Percentiles rank a stretch among this genome's conserved stretches.
phyloP scores from a whole-genome alignment of 176 grass and related monocot species.

The Carex myosuroides region DNA sequence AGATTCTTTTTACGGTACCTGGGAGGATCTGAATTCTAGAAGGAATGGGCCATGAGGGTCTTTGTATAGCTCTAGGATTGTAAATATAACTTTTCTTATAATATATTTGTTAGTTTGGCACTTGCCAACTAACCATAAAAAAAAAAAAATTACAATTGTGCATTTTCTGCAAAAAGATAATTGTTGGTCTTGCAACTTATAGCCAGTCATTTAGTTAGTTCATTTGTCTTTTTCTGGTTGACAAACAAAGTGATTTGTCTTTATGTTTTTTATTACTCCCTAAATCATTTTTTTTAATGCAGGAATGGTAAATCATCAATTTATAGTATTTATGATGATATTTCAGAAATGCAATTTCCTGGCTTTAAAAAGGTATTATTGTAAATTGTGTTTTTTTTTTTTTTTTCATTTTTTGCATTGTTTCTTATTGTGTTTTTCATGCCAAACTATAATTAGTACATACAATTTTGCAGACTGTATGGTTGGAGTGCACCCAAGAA shows the following conservation, averaged over 20 bases:
- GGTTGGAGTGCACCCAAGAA: constrained; percentile 77
- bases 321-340: constrained; percentile 65
- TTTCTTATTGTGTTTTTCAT: neutral
- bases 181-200: neutral
- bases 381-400: neutral
- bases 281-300: constrained; percentile 11
- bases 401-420: neutral
- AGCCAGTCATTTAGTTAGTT: neutral
- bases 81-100: no score
- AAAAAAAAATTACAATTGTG: neutral
- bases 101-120: no score
- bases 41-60: no score
- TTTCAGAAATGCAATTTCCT: constrained; percentile 71
- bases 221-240: neutral
- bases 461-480: constrained; percentile 53
- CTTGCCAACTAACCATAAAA: no score
- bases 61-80: no score
- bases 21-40: no score
- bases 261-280: neutral
- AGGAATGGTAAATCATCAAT: constrained; percentile 56
- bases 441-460: neutral
- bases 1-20: no score
- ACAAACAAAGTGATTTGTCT: neutral
- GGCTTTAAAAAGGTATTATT: constrained; percentile 52
- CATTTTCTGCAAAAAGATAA: neutral